These are phyloP conservation scores for Tylopilus sp. DNA, from an alignment of 768 basidiomycete genomes.

Conservation along the genomic window DNA sequence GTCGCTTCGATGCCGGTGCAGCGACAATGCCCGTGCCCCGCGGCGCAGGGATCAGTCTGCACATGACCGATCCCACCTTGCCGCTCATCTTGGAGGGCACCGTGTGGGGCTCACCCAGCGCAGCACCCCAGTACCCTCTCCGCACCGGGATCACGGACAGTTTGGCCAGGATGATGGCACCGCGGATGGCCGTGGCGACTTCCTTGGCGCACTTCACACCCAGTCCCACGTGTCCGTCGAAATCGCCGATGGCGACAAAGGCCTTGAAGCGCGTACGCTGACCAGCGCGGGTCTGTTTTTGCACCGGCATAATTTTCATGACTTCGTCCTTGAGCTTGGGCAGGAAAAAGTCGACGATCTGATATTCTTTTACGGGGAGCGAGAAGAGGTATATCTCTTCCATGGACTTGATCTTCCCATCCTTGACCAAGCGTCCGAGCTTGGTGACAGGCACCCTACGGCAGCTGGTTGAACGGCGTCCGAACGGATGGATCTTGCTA, in stretches of 20 bases:
- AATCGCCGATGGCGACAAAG: slow-evolving; percentile 99
- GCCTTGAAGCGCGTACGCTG: slow-evolving; percentile 99
- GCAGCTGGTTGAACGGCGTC: slow-evolving; percentile 8
- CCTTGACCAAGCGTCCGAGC: slow-evolving; percentile 97
- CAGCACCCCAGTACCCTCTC: slow-evolving; percentile 99
- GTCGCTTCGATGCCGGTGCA: slow-evolving; percentile 94
- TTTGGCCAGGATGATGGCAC: slow-evolving; percentile 98
- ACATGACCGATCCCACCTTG: slow-evolving; percentile 99
- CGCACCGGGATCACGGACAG: slow-evolving; percentile 97
- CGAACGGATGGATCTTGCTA: slow-evolving; percentile 6
- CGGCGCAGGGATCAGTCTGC: slow-evolving; percentile 96
- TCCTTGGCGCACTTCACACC: slow-evolving; percentile 99
- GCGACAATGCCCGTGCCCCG: slow-evolving; percentile 99
- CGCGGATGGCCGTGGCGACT: slow-evolving; percentile 98
- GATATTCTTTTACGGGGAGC: slow-evolving; percentile 98
- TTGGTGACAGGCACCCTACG: slow-evolving; percentile 95
- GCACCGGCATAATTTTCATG: slow-evolving; percentile 99
- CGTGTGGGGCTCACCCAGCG: slow-evolving; percentile 98
- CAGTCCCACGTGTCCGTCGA: slow-evolving; percentile 97
- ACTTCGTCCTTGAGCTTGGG: slow-evolving; percentile 99
- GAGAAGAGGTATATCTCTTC: slow-evolving; percentile 99
- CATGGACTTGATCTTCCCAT: slow-evolving; percentile 99
- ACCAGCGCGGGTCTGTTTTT: slow-evolving; percentile 99
- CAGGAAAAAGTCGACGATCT: slow-evolving; percentile 99
- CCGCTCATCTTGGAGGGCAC: slow-evolving; percentile 98